Base-by-base conservation (phyloP, 805 yeast species). In the Saturnispora hagleri region DNA sequence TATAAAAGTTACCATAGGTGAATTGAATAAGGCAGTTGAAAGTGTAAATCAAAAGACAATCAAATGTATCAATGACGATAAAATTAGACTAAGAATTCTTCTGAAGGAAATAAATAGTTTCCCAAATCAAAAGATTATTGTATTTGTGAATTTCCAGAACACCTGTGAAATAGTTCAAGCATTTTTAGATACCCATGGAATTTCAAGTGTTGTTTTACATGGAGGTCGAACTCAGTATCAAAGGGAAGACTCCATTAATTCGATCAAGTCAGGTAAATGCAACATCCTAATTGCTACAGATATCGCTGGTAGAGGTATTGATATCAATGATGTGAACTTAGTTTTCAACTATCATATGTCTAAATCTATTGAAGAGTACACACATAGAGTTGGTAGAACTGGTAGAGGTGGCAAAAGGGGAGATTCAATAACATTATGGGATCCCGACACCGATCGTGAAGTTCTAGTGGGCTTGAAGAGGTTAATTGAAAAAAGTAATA, bases 241-340 rank as follows among this genome's bases (percentile, higher is more conserved):
- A 60, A 78, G 99, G 67, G 98, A 91, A 62, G 68, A 68, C n/a
- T 86, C 96, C 0, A 73, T 91, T 17, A 68, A 70, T 9, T 73
- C 79, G 34, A 74, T 91, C 55, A 73, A 82, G 44, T 57, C 67
- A 5, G 42, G 42, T 12, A 67, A 69, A 24, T 76, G 76, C 0
- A 82, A 81, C 48, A 72, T 87, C 6, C 68, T 91, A 43, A 82
- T 91, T 17, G 98, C 97, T 3, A 93, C 98, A 0, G 97, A 91
- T 65, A 89, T 91, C 24, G 97, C 97, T 0, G 95, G 96, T 3
- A 79, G 99, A 70, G 99, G 99, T 64, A 79, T 91, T 44, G 98
- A 93, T 66, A 82, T 91, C n/a, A 77, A 86, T 58, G 77, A 86
- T 58, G 95, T 91, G 7, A 80, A 93, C 0, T 65, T 90, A 35